Percentiles rank a stretch among this genome's conserved stretches.
phyloP scores from a whole-genome alignment of 2,329 filamentous ascomycete genomes.

The Exophiala sp. region DNA sequence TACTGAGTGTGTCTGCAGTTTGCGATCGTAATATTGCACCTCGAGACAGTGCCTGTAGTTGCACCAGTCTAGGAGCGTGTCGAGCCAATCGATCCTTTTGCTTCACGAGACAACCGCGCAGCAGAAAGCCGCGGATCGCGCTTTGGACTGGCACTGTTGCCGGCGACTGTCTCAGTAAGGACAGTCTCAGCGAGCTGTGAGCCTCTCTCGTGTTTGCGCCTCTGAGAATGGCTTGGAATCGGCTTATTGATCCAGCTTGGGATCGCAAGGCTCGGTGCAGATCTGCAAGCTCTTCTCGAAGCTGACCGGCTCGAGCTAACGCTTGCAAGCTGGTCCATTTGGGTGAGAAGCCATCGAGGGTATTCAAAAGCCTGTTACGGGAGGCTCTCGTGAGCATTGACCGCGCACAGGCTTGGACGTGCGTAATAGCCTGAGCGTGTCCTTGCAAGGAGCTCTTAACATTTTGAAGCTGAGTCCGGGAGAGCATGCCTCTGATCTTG shows the following conservation, averaged over 20 bases:
- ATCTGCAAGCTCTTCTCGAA: conserved; percentile 32
- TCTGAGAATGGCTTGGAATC: conserved; percentile 50
- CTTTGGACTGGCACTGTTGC: conserved; percentile 61
- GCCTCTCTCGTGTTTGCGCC: conserved; percentile 41
- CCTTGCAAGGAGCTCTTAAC: conserved; percentile 18
- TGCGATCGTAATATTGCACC: conserved; percentile 39
- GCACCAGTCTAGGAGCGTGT: conserved; percentile 32
- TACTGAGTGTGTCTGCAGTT: conserved; percentile 53
- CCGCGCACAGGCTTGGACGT: conserved; percentile 36
- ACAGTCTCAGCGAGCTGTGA: conserved; percentile 42
- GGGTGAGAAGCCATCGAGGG: conserved; percentile 38
- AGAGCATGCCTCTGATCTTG: conserved; percentile 53
- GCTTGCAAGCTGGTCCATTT: conserved; percentile 44
- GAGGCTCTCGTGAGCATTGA: conserved; percentile 35
- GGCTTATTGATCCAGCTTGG: conserved; percentile 41
- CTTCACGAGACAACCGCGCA: conserved; percentile 32
- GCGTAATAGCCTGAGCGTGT: conserved; percentile 42
- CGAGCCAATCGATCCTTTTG: conserved; percentile 33
- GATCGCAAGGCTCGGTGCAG: conserved; percentile 39
- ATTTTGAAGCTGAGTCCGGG: conserved; percentile 13
- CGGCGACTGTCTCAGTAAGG: conserved; percentile 53
- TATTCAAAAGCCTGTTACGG: conserved; percentile 37
- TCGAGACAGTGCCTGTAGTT: conserved; percentile 38
- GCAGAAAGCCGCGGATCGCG: conserved; percentile 36
- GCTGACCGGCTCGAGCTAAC: conserved; percentile 37